phyloP scores from a whole-genome alignment of 2,329 filamentous ascomycete species.

The Xylaria sp. region DNA sequence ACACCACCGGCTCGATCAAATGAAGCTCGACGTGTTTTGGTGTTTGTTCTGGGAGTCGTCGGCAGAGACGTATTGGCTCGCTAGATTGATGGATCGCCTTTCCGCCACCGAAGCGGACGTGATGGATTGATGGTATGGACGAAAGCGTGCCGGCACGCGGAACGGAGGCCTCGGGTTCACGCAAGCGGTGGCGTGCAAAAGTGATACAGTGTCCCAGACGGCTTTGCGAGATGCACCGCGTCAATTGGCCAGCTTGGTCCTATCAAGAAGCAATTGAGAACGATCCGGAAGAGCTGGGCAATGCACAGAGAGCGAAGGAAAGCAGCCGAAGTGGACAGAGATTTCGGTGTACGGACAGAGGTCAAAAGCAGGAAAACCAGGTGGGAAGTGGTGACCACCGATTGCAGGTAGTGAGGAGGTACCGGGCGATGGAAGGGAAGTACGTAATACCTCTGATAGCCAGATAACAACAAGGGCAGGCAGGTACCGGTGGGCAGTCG shows the following conservation, averaged over 20 bases:
- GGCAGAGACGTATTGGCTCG: neutral
- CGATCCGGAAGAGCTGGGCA: neutral
- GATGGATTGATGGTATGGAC: neutral
- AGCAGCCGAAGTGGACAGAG: neutral
- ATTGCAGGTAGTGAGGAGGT: neutral
- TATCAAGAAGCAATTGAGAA: neutral
- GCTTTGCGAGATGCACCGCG: neutral
- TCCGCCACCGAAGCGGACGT: no score
- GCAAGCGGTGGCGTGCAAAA: neutral
- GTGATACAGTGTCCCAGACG: neutral
- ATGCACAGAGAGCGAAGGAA: neutral
- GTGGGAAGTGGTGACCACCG: neutral
- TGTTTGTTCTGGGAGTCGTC: no score
- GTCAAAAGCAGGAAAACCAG: neutral
- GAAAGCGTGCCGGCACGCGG: neutral
- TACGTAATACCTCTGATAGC: neutral
- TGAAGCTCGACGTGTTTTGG: neutral
- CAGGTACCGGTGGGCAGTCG: neutral
- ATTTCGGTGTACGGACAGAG: neutral
- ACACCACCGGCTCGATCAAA: neutral
- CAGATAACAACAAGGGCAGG: neutral
- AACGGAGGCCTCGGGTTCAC: neutral
- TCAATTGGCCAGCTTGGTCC: neutral
- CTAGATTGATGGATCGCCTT: neutral
- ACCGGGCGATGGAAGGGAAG: neutral